Evolutionary conservation across 257 asterid genomes (phyloP), one percentile per base, ranked within the genome.

Genomic region (Echium plantagineum): DNA sequence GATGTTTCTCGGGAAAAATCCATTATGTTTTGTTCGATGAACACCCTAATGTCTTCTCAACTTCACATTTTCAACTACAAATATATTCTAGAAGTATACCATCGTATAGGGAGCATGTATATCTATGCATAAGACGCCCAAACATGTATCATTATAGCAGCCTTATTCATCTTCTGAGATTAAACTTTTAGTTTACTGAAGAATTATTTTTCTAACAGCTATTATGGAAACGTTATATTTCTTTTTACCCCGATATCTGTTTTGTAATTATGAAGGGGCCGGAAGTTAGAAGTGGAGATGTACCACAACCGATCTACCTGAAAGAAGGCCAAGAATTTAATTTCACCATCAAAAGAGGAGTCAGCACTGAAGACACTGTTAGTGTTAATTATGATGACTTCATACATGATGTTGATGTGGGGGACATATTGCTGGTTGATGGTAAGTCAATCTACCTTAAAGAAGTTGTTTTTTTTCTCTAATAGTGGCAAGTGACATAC

Each of bases 211-310:
- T 18, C 21, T 5, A n/a, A 3, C 56, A 52, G 56, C 21, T 52
- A 15, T 17, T 16, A 52, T n/a, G 5, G 21, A 17, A 17, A 24
- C 56, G 2, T 18, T 3, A 4, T 52, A 7, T 4, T 52, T 19
- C 28, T 53, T 42, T 48, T 53, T 22, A 53, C 57, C 28, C 22
- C 8, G 20, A 53, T n/a, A 7, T 3, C 65, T 58, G 26, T 60
- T 31, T 51, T 61, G 54, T 62, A 49, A 64, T 74, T 24, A 57
- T 65, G 64, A 64, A 93, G 98, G 98, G 98, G 71, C 97, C 98
- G 57, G 98, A 91, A 83, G 98, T 91, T 64, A 83, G 98, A 80
- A 91, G 98, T 75, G 98, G 98, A 57, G 98, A 91, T 59, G 79
- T 91, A 67, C 84, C 95, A 42, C 71, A 83, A 66, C 94, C 98